Evolutionary conservation across 2,329 filamentous ascomycete genomes (phyloP), one percentile per base, ranked within the genome.

Genomic region (Peltaster fructicola): DNA sequence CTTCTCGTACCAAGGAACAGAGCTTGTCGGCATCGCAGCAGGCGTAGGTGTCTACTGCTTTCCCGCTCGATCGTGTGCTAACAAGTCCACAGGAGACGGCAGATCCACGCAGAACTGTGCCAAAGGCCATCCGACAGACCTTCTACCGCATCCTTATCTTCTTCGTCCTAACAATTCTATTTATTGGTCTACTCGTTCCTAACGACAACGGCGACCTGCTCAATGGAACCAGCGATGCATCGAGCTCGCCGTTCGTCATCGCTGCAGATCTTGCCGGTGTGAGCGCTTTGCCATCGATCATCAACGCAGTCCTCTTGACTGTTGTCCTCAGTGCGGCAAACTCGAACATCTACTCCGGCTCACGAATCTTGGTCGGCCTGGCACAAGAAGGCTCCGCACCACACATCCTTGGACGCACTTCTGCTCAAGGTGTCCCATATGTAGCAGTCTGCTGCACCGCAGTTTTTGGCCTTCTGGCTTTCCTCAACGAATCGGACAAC

Each of bases 291-390:
- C 69, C 70, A 12, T 60, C 59, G 20, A 56, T 81, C 17, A 68
- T 81, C 48, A 81, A 82, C 40, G 73, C 71, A 8, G 62, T 78
- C 47, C 62, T 82, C 21, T 54, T 81, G 10, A 71, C 68, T 0
- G 68, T 73, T 0, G 70, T 72, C 3, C 68, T 72, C 36, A 73
- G 67, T 14, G 73, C 73, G 0, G 73, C 73, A 0, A 77, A 77
- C 48, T 73, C 67, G 8, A 68, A 68, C 38, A 59, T 67, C 26
- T 78, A 76, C 45, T 75, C 69, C 38, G 71, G 71, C 1, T 74
- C 69, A 5, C 63, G 73, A 17, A 73, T 69, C 16, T 55, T 79
- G 2, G 76, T 73, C 32, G 73, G 73, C 2, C 52, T 79, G 2
- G 73, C 73, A 0, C 60, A 75, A 18, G 73, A 65, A 26, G 57